Conservation (phyloP, 2,329 filamentous ascomycete genomes). For the Tolypocladium ovalisporum region DNA sequence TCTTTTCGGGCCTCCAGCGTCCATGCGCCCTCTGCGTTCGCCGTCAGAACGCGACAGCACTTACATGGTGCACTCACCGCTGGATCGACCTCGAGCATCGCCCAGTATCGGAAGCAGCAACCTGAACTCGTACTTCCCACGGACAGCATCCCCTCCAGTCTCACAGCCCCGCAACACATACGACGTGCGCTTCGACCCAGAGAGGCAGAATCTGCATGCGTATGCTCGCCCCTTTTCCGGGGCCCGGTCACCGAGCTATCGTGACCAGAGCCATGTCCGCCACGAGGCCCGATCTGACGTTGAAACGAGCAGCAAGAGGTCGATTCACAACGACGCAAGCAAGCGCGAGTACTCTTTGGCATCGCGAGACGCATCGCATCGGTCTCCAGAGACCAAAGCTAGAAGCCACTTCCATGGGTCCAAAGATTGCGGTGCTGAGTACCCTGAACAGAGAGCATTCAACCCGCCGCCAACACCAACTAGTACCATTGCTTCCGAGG, state of each 20-base stretch:
- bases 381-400: conserved; percentile 22
- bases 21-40: conserved; percentile 32
- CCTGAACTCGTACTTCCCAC: conserved; percentile 38
- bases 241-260: conserved; percentile 32
- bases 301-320: conserved; percentile 26
- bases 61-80: conserved; percentile 31
- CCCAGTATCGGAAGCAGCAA: conserved; percentile 25
- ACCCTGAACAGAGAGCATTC: conserved; percentile 14
- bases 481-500: conserved; percentile 25
- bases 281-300: conserved; percentile 22
- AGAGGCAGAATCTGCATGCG: conserved; percentile 21
- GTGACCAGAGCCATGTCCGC: conserved; percentile 25
- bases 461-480: conserved; percentile 17
- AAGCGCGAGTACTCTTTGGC: conserved; percentile 35
- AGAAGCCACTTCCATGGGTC: conserved; percentile 24
- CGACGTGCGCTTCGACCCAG: conserved; percentile 32
- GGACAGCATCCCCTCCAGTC: conserved; percentile 20
- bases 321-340: conserved; percentile 26
- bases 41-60: conserved; percentile 34
- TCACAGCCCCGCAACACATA: conserved; percentile 35
- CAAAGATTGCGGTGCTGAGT: conserved; percentile 18
- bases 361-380: conserved; percentile 25
- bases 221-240: conserved; percentile 26
- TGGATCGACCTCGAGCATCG: conserved; percentile 33
- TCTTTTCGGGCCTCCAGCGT: conserved; percentile 39